Base-by-base conservation (phyloP, 805 yeast species). In the Grigorovia transvaalensis region DNA sequence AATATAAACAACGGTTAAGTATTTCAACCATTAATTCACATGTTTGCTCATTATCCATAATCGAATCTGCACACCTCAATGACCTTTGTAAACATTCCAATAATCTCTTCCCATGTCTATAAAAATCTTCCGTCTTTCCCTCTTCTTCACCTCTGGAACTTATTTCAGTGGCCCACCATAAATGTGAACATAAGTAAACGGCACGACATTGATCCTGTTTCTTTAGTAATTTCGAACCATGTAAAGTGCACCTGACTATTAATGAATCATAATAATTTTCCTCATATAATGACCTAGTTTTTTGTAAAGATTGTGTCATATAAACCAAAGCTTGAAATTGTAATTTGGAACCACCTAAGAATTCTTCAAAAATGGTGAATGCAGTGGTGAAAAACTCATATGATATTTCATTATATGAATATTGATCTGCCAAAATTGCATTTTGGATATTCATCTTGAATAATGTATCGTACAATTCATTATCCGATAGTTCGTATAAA, bases 181-280 rank as follows among this genome's bases (percentile, higher is more conserved):
- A 70, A 68, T 93, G 97, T 1, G 96, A 82, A 45, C 96, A 90
- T 49, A 80, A 69, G 64, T 85, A 88, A 4, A 68, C 95, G 0
- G 96, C 83, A 15, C 97, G 79, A 66, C 97, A 90, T 67, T 93
- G 99, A 62, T 91, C 98, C 40, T 93, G 89, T 66, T 91, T 91
- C 66, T 87, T 88, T 61, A 91, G 74, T 49, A 93, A 74, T 66
- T 87, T 88, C 13, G 96, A 87, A 5, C 96, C 95, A 61, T 88
- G 88, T 47, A 90, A 71, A 1, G 96, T 88, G 47, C 90, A 77
- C 65, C 89, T 85, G 15, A 95, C 85, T 49, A 90, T 88, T 57
- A 91, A 72, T 4, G 81, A 78, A 58, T 88, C 93, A 67, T 87
- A 91, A 42, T 63, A 59, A 7, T 57, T 54, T 44, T 63, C 68